These are phyloP conservation scores for Trichoderma harzianum DNA, from an alignment of 2,329 filamentous ascomycete species.

Conservation along the genomic window DNA sequence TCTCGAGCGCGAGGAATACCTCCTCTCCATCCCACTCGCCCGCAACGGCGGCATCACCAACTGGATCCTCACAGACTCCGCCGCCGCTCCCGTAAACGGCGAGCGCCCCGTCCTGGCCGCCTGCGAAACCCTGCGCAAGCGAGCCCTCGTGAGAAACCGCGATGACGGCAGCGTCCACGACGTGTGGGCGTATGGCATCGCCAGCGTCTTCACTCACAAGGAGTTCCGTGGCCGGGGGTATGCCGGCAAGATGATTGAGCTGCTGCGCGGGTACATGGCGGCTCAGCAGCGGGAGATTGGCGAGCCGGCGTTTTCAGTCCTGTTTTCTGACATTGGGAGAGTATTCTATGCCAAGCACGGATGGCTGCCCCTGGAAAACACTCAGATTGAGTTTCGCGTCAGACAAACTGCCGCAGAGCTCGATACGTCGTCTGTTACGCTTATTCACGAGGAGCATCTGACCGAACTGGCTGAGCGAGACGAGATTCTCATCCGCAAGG, in stretches of 20 bases:
- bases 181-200: conserved; percentile 68
- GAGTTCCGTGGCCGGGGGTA: conserved; percentile 70
- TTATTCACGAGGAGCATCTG: conserved; percentile 60
- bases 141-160: conserved; percentile 44
- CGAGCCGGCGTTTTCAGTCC: conserved; percentile 63
- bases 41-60: conserved; percentile 56
- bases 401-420: conserved; percentile 6
- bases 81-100: conserved; percentile 24
- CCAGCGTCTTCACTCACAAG: conserved; percentile 72
- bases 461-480: conserved; percentile 60
- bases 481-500: conserved; percentile 56
- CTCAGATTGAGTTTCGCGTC: conserved; percentile 62
- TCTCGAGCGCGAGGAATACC: conserved; percentile 55
- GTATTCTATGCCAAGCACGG: conserved; percentile 73
- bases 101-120: conserved; percentile 56
- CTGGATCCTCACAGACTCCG: conserved; percentile 59
- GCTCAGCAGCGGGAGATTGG: conserved; percentile 26
- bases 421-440: conserved; percentile 29
- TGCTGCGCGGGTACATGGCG: conserved; percentile 51
- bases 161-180: conserved; percentile 42
- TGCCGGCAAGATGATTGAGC: conserved; percentile 69
- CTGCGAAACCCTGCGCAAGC: conserved; percentile 63
- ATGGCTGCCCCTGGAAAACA: conserved; percentile 72
- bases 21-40: conserved; percentile 56
- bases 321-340: conserved; percentile 86